Conservation (phyloP, 2,329 filamentous ascomycete species). For the Sporothrix brunneoviolacea region DNA sequence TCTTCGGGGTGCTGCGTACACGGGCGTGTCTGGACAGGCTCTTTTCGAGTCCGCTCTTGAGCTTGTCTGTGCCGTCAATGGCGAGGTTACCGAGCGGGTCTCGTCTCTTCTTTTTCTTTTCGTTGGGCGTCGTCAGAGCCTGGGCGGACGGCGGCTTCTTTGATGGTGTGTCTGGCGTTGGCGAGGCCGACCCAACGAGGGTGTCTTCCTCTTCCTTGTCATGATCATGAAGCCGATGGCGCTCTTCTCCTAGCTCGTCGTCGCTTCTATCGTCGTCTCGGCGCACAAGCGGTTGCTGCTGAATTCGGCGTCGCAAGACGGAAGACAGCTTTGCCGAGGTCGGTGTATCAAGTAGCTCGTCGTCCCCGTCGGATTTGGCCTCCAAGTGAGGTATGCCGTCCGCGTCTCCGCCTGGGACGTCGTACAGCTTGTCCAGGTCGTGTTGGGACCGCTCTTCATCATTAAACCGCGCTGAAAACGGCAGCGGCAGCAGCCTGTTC, state of each 20-base stretch:
- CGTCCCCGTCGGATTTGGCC: not conserved
- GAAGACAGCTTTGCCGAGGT: not conserved
- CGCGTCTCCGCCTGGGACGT: constrained; percentile 19
- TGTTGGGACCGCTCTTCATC: not conserved
- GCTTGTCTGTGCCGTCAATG: constrained; percentile 21
- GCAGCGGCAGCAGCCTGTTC: not conserved
- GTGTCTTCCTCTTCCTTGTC: constrained; percentile 11
- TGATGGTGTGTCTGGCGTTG: constrained; percentile 12
- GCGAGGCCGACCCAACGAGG: constrained; percentile 13
- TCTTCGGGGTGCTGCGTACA: constrained; percentile 14
- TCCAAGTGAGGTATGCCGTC: no score
- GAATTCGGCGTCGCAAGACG: no score
- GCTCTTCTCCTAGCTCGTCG: not conserved
- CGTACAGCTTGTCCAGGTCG: constrained; percentile 16
- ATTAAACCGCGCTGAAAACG: not conserved
- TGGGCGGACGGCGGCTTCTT: constrained; percentile 8
- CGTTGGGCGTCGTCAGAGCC: not conserved
- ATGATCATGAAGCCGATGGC: not conserved
- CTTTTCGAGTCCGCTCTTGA: constrained; percentile 45
- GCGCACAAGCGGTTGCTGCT: not conserved
- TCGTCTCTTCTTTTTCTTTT: constrained; percentile 16
- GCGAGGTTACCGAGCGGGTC: constrained; percentile 11
- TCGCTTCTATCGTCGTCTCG: not conserved
- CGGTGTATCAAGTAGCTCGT: not conserved
- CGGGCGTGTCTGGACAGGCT: constrained; percentile 42